These are phyloP conservation scores for Stevia rebaudiana DNA, from an alignment of 140 eudicot species.

Conservation along the genomic window DNA sequence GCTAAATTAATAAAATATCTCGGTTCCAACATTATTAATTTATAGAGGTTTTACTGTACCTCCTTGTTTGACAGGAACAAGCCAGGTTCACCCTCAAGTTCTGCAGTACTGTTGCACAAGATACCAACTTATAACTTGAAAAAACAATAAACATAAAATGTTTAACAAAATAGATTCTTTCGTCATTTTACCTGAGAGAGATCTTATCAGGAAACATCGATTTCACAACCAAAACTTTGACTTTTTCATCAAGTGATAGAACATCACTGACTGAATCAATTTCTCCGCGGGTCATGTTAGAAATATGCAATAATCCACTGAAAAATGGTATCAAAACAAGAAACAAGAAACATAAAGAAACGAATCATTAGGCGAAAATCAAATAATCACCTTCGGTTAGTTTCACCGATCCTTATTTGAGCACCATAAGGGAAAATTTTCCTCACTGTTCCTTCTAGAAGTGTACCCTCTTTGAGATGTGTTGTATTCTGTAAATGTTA, in stretches of 20 bases:
- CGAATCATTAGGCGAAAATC: not conserved
- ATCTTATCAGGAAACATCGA: constrained; percentile 86
- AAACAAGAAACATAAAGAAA: not conserved
- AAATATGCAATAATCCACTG: constrained; percentile 92
- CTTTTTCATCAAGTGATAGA: constrained; percentile 65
- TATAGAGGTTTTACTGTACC: too few relatives aligned
- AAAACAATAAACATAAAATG: not conserved
- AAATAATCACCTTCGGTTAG: constrained; percentile 61
- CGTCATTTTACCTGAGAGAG: constrained; percentile 62
- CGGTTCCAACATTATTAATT: too few relatives aligned
- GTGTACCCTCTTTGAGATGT: constrained; percentile 77
- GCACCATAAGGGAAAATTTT: constrained; percentile 84
- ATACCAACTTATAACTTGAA: not conserved
- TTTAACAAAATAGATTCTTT: not conserved
- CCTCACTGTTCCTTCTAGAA: constrained; percentile 78
- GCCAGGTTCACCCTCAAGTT: constrained; percentile 95
- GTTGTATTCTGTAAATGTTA: constrained; percentile 40
- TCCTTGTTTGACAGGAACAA: constrained; percentile 66
- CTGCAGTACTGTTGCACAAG: constrained; percentile 60
- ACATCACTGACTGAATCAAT: constrained; percentile 48
- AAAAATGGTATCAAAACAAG: not conserved
- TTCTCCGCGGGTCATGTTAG: constrained; percentile 61
- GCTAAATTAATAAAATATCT: too few relatives aligned
- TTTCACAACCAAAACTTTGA: constrained; percentile 84
- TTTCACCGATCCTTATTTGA: constrained; percentile 82